A percentile compares a stretch with the other conserved stretches of the same genome.
phyloP scores from a whole-genome alignment of 345 rosid genomes.

The Luvunga scandens region DNA sequence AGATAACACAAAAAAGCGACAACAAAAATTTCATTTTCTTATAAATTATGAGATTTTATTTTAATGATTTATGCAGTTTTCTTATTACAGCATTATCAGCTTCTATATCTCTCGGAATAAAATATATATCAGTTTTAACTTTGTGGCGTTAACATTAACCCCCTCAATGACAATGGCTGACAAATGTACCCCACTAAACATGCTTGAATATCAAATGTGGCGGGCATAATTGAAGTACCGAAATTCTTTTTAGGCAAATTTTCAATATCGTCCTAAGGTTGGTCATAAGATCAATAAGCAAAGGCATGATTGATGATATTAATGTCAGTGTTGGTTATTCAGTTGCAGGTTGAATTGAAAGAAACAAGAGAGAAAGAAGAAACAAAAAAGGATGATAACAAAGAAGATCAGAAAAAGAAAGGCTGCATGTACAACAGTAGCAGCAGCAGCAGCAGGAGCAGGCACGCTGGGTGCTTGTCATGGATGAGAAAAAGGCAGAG shows the following conservation, averaged over 20 bases:
- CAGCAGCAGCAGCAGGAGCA: conserved; percentile 20
- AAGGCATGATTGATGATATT: background rate
- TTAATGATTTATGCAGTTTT: too few relatives aligned
- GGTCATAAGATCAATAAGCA: background rate
- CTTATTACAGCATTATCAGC: background rate
- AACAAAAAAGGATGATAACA: conserved; percentile 14
- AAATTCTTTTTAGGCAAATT: background rate
- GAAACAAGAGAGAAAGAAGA: conserved; percentile 32
- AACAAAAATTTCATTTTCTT: too few relatives aligned
- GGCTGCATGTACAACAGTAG: conserved; percentile 28
- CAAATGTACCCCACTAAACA: background rate
- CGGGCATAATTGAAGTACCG: background rate
- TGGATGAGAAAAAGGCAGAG: conserved; percentile 62
- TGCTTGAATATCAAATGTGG: background rate
- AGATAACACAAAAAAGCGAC: too few relatives aligned
- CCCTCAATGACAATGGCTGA: too few relatives aligned
- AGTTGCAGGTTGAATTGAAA: conserved; percentile 35
- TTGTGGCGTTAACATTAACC: too few relatives aligned
- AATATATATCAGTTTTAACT: too few relatives aligned
- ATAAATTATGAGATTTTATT: too few relatives aligned
- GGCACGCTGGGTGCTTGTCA: conserved; percentile 62
- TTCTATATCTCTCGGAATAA: background rate
- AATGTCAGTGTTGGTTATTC: conserved; percentile 6
- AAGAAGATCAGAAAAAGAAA: conserved; percentile 13
- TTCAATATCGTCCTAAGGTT: background rate